Conservation (phyloP, 768 basidiomycete species). For the Trametopsis cervina region DNA sequence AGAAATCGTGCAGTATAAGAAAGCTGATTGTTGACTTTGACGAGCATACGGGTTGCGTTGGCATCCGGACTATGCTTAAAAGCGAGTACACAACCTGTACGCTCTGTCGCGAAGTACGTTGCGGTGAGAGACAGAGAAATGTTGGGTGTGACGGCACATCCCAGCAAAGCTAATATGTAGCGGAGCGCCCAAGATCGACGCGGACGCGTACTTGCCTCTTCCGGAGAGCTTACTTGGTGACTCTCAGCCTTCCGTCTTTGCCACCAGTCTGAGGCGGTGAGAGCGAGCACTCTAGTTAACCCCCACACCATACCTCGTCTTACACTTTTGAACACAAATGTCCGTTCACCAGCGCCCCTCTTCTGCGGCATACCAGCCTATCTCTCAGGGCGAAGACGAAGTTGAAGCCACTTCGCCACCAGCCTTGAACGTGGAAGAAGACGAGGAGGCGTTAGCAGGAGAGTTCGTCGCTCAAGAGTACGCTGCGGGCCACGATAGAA, state of each 20-base stretch:
- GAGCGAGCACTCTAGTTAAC: neutral
- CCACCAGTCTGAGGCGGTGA: no score
- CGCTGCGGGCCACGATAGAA: constrained; percentile 29
- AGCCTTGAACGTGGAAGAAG: constrained; percentile 5
- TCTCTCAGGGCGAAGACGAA: constrained; percentile 7
- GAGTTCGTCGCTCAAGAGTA: constrained; percentile 7
- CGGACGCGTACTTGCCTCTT: neutral
- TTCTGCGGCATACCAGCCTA: constrained; percentile 10
- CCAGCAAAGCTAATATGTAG: constrained; percentile 5
- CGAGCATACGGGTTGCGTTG: constrained; percentile 10
- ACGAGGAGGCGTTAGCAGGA: constrained; percentile 10
- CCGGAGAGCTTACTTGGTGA: no score
- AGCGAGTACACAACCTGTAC: no score
- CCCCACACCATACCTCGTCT: neutral
- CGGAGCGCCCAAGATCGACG: constrained; percentile 2
- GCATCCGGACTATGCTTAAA: constrained; percentile 8
- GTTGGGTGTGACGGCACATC: no score
- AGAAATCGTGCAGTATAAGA: constrained; percentile 13
- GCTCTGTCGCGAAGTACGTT: no score
- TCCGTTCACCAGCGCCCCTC: constrained; percentile 2
- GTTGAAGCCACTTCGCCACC: neutral
- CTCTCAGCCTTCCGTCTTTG: no score
- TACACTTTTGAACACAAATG: no score
- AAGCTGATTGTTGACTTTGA: constrained; percentile 3
- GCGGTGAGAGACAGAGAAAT: no score